Evolutionary conservation across 2,329 filamentous ascomycete genomes (phyloP), one percentile per base, ranked within the genome.

Genomic region (Daldinia eschscholtzii): DNA sequence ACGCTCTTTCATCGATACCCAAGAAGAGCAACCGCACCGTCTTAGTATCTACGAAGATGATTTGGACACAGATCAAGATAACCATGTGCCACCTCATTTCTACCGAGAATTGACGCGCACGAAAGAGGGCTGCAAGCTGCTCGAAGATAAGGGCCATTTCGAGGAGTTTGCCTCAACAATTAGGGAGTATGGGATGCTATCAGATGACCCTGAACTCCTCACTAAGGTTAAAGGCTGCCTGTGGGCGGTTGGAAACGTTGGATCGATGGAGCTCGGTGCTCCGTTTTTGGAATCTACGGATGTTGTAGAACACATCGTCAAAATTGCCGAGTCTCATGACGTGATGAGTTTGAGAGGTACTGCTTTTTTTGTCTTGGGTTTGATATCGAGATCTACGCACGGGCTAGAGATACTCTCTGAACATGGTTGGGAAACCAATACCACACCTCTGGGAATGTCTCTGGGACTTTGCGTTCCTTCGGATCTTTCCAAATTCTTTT

Each of bases 211-310:
- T 0, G 96, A 99, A 79, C 87, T 91, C 26, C 90, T 98, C 50
- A 89, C 93, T 65, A 98, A 98, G 78, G 93, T 98, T 72, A 99
- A 99, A 80, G 96, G 94, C 6, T 98, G 94, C 78, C 85, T 99
- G 55, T 99, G 96, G 96, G 96, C 96, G 0, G 94, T 99, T 0
- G 96, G 96, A 26, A 99, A 99, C 74, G 95, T 99, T 41, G 96
- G 96, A 0, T 98, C 94, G 0, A 98, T 99, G 94, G 95, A 98
- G 75, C 89, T 98, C 1, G 96, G 96, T 1, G 95, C 95, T 0
- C 94, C 94, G 0, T 99, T 99, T 79, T 85, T 99, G 3, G 96
- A 98, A 80, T 91, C 92, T 63, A 93, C 90, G 41, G 93, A 98
- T 72, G 93, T 98, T 41, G 93, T 98, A 18, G 89, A 91, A 76